phyloP scores from a whole-genome alignment of 2,329 filamentous ascomycete genomes.

The Magnaporthales sp. region DNA sequence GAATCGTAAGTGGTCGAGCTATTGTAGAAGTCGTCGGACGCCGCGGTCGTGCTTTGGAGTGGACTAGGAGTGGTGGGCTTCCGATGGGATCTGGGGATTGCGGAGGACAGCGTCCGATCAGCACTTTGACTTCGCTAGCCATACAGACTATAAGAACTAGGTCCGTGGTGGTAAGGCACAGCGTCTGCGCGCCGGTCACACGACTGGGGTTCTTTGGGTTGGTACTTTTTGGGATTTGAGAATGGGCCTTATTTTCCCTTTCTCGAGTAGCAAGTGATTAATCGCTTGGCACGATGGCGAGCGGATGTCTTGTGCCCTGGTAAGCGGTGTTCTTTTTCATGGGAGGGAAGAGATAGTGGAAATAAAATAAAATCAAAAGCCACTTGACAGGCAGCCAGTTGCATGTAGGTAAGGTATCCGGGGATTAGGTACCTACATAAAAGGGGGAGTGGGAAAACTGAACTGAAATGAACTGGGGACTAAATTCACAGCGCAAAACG shows the following conservation, averaged over 20 bases:
- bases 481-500: not conserved
- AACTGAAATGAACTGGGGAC: not conserved
- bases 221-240: not conserved
- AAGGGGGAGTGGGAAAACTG: not conserved
- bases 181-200: not conserved
- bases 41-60: conserved; percentile 29
- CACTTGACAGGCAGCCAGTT: not conserved
- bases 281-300: not conserved
- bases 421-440: not conserved
- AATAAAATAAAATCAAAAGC: not conserved
- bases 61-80: conserved; percentile 32
- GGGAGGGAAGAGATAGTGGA: not conserved
- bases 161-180: not conserved
- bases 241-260: not conserved
- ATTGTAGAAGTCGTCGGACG: not conserved
- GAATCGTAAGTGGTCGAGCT: not conserved
- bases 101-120: not conserved
- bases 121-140: not conserved
- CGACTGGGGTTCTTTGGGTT: not conserved
- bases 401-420: not conserved
- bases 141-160: not conserved
- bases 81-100: not conserved
- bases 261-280: not conserved
- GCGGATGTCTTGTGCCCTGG: not conserved
- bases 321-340: not conserved